Evolutionary conservation across 2,329 filamentous ascomycete genomes (phyloP).

Genomic region (Leptosphaerulina australis): DNA sequence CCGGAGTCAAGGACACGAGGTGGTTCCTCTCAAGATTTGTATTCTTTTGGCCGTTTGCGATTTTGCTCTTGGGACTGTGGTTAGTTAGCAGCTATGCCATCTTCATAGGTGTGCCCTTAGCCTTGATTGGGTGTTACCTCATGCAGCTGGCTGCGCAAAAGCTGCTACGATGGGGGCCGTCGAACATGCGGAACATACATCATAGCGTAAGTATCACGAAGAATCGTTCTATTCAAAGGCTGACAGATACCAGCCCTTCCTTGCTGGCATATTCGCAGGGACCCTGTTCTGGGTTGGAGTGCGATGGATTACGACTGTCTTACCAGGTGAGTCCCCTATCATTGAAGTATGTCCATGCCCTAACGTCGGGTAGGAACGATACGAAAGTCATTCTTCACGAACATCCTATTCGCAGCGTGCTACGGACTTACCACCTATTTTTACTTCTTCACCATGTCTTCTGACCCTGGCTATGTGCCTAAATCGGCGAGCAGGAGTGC

Average conservation of each 20-base stretch:
- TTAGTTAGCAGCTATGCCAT: constrained; percentile 76
- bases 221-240: background rate
- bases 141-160: constrained; percentile 80
- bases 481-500: constrained; percentile 88
- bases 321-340: constrained; percentile 66
- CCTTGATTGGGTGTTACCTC: constrained; percentile 68
- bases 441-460: constrained; percentile 82
- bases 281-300: constrained; percentile 81
- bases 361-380: constrained; percentile 65
- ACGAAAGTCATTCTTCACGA: constrained; percentile 71
- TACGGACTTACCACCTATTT: constrained; percentile 79
- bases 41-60: constrained; percentile 84
- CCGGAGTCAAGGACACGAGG: constrained; percentile 76
- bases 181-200: constrained; percentile 88
- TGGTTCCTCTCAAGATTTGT: constrained; percentile 83
- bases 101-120: constrained; percentile 75
- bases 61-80: constrained; percentile 73
- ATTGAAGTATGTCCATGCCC: constrained; percentile 11
- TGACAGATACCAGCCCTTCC: constrained; percentile 70
- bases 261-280: constrained; percentile 90
- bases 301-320: constrained; percentile 74
- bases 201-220: constrained; percentile 69
- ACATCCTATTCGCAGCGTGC: constrained; percentile 72
- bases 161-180: constrained; percentile 79
- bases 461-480: constrained; percentile 91